These are phyloP conservation scores for Phyllostachys edulis DNA, from an alignment of 176 grass and related monocot species.

Conservation along the genomic window DNA sequence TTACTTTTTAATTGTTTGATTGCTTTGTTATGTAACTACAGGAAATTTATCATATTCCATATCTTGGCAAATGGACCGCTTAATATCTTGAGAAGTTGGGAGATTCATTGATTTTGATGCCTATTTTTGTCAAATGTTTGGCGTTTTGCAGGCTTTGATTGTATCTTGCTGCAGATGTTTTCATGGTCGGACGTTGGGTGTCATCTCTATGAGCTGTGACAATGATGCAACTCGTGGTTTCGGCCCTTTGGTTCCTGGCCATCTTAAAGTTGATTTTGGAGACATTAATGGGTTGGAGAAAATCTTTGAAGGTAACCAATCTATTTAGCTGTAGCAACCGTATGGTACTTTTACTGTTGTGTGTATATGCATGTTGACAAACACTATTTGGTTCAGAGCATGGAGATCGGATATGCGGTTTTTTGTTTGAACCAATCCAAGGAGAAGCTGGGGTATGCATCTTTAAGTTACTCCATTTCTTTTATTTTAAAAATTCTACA, in stretches of 20 bases:
- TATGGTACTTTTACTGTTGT: neutral
- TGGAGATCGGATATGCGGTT: slow-evolving; percentile 72
- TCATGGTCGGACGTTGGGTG: slow-evolving; percentile 86
- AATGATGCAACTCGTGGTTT: slow-evolving; percentile 94
- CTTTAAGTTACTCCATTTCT: slow-evolving; percentile 15
- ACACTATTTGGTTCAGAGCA: slow-evolving; percentile 59
- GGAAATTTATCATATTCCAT: neutral
- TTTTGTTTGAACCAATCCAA: slow-evolving; percentile 99
- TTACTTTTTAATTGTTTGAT: neutral
- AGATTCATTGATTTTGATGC: neutral
- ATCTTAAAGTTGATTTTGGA: slow-evolving; percentile 99
- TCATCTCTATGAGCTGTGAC: slow-evolving; percentile 96
- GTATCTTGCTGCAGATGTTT: slow-evolving; percentile 98
- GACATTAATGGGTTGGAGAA: slow-evolving; percentile 70
- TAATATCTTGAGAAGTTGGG: neutral
- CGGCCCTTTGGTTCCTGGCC: slow-evolving; percentile 85
- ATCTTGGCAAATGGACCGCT: neutral
- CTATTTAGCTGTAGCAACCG: neutral
- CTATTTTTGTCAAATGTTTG: slow-evolving; percentile 9
- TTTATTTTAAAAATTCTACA: neutral
- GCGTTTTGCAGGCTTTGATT: slow-evolving; percentile 69
- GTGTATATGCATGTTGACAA: slow-evolving; percentile 17
- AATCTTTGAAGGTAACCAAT: slow-evolving; percentile 69
- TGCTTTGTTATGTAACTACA: neutral
- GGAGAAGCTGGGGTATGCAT: slow-evolving; percentile 93